Evolutionary conservation across 108 stramenopile species (phyloP).

Genomic region (Nitzschia putrida): DNA sequence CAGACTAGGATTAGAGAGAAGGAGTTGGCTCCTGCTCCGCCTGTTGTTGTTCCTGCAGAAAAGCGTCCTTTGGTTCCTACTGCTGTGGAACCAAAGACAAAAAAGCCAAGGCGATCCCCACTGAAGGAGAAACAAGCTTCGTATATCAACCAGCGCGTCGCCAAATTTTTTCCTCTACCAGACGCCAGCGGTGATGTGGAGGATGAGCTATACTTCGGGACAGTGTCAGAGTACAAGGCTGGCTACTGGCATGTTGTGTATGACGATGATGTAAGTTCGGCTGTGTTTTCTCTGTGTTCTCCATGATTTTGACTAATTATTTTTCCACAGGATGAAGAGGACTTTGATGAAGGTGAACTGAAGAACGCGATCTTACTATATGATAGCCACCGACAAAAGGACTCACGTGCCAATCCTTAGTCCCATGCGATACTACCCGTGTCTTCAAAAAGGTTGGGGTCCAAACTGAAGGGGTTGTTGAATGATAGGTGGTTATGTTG

Average conservation of each 20-base stretch:
- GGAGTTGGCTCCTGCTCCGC: neutral
- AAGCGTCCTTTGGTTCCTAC: neutral
- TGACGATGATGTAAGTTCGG: conserved; percentile 52
- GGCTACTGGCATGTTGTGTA: conserved; percentile 60
- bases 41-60: neutral
- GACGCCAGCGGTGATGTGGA: conserved; percentile 33
- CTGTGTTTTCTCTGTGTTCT: neutral
- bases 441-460: neutral
- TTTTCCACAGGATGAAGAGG: conserved; percentile 21
- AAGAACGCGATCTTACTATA: conserved; percentile 10
- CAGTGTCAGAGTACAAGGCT: conserved; percentile 31
- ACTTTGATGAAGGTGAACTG: conserved; percentile 13
- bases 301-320: neutral
- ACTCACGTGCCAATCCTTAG: neutral
- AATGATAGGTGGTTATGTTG: neutral
- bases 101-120: neutral
- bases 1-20: neutral
- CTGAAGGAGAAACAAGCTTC: neutral
- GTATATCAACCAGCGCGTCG: conserved; percentile 44
- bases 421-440: neutral
- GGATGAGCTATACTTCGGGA: conserved; percentile 53
- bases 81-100: conserved; percentile 4
- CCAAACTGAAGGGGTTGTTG: neutral
- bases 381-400: neutral
- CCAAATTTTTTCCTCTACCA: conserved; percentile 45